Evolutionary conservation across 2,329 filamentous ascomycete genomes (phyloP), one percentile per base, ranked within the genome.

Genomic region (Penicillium sp.): DNA sequence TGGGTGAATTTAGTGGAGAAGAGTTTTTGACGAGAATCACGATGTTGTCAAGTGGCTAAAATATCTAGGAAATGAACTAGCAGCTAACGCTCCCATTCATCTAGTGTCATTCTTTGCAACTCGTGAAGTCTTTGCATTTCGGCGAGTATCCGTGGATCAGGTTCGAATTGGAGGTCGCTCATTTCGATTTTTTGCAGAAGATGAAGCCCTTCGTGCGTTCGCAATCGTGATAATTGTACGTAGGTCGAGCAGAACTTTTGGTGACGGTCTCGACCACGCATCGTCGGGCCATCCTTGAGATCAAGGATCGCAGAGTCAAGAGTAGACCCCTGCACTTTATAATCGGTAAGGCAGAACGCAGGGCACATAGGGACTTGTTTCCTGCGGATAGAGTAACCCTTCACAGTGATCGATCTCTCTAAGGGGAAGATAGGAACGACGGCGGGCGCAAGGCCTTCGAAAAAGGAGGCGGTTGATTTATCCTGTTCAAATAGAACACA

Each of bases 311-410:
- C 37, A 40, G 37, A 29, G 15, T 32, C 41, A 17, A 54, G 46
- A 15, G 51, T 50, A 10, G 46, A 51, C 5, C 46, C 54, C 41
- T 56, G 40, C 7, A 50, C 45, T 51, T 55, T 56, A 20, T 54
- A 55, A 39, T 56, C 51, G 20, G 46, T 54, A 17, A 56, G 51
- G 34, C 46, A 46, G 43, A 55, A 55, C n/a, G 45, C 51, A 9
- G 54, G 54, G 32, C 32, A 54, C 39, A 56, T 46, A 13, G 54
- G 46, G 17, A 56, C 51, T 36, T 56, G 54, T 46, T 39, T 55
- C 41, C 54, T 44, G n/a, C 45, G 45, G 13, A 56, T 24, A 32
- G 54, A 56, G 17, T 40, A 41, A 2, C 51, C 8, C 27, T 55
- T 54, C 26, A 56, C 7, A 23, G 51, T 54, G 23, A 54, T 51